Base-by-base conservation (phyloP, 2,329 filamentous ascomycete species). In the Alternaria burnsii region DNA sequence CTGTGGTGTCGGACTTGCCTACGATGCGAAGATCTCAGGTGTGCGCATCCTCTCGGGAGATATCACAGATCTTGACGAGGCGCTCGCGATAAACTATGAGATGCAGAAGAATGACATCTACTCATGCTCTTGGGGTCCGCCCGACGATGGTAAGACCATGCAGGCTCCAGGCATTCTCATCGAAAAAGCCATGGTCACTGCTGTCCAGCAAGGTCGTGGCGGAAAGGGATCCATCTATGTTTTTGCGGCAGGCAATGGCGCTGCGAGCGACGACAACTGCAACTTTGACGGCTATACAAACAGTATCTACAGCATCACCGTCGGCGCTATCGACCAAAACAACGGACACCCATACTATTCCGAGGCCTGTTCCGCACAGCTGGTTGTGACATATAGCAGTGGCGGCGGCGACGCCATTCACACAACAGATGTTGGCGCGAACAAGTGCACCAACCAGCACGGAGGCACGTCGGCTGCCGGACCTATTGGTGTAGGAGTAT, bases 261-360 rank as follows among this genome's bases (percentile, higher is more conserved):
- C 94, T 10, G 83, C 85, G 4, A 88, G 84, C 66, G 94, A 92
- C 47, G 95, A 99, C 78, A 98, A 99, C 80, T 99, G 95, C 85
- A 99, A 99, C 78, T 99, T 99, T 77, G 95, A 99, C 76, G 95
- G 95, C 40, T 99, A 99, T 80, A 99, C 95, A 61, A 99, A 99
- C 83, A 97, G 94, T 76, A 99, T 99, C 71, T 99, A 98, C 84
- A 97, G 93, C 77, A 95, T 99, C 71, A 97, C 94, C 0, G 93
- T 99, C 18, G 95, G 95, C 38, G 94, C 94, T 34, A 90, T 99
- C 63, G 94, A 97, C 76, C 86, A 92, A 60, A 88, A 91, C 68
- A 94, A 94, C 40, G 80, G 87, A n/a, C 94, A 98, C 75, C 94
- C 95, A 0, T 95, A 94, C 78, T 99, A 99, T 79, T 97, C 94